Evolutionary conservation across 148 eudicot genomes (phyloP).

Genomic region (Simmondsia chinensis): DNA sequence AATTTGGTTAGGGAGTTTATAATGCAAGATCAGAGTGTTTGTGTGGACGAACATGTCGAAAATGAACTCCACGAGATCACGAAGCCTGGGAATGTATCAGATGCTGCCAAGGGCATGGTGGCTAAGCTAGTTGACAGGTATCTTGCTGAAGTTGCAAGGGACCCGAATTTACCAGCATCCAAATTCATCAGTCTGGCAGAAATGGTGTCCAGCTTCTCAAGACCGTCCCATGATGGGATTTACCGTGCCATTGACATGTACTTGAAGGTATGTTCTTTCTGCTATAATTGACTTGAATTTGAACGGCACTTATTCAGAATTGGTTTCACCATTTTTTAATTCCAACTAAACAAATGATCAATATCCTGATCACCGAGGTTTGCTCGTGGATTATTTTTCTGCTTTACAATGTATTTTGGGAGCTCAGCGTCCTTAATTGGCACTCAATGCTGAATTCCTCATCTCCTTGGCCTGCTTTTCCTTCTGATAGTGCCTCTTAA

Average conservation of each 20-base stretch:
- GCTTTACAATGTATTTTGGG: no score
- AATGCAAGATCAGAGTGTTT: slow-evolving; percentile 25
- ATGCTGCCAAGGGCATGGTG: slow-evolving; percentile 62
- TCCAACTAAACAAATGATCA: no score
- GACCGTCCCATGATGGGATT: slow-evolving; percentile 73
- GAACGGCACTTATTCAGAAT: no score
- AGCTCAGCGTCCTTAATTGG: no score
- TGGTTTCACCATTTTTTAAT: no score
- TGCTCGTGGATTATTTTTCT: no score
- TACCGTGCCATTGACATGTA: slow-evolving; percentile 93
- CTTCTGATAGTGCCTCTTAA: no score
- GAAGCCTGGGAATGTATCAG: slow-evolving; percentile 29
- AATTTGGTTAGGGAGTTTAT: slow-evolving; percentile 60
- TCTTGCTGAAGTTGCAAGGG: slow-evolving; percentile 70
- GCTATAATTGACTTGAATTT: no score
- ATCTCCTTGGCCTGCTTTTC: no score
- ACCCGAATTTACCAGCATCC: slow-evolving; percentile 47
- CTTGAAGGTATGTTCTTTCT: slow-evolving; percentile 55
- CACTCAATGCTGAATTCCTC: no score
- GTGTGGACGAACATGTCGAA: slow-evolving; percentile 21
- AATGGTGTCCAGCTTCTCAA: slow-evolving; percentile 50
- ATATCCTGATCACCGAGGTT: no score
- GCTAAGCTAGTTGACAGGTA: slow-evolving; percentile 83
- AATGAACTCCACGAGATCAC: slow-evolving; percentile 37
- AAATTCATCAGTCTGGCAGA: slow-evolving; percentile 65